Evolutionary conservation across 2,329 filamentous ascomycete species (phyloP).

Genomic region (Fusarium udum): DNA sequence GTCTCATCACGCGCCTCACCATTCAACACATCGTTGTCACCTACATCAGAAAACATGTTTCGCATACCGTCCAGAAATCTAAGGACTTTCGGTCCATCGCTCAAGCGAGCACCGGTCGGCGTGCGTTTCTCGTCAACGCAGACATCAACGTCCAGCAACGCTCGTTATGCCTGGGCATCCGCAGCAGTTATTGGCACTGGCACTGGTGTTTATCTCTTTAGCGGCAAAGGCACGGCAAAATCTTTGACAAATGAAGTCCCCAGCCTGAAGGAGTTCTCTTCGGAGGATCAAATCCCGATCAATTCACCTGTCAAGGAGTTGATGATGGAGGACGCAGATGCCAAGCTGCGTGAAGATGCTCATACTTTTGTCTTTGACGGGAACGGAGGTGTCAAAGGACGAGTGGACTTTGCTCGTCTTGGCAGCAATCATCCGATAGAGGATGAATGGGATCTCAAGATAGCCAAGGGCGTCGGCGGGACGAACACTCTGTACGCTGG

Average conservation of each 20-base stretch:
- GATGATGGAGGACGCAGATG: slow-evolving; percentile 43
- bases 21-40: not conserved
- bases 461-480: slow-evolving; percentile 45
- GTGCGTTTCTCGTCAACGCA: slow-evolving; percentile 28
- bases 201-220: slow-evolving; percentile 16
- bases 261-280: slow-evolving; percentile 7
- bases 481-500: slow-evolving; percentile 47
- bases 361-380: slow-evolving; percentile 45
- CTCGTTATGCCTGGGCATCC: slow-evolving; percentile 10
- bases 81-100: not conserved
- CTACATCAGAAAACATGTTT: slow-evolving; percentile 21
- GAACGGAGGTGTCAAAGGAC: slow-evolving; percentile 38
- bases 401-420: slow-evolving; percentile 48
- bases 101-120: slow-evolving; percentile 1
- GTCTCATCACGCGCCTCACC: not conserved
- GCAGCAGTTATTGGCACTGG: slow-evolving; percentile 17
- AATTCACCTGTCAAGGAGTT: slow-evolving; percentile 43
- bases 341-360: slow-evolving; percentile 45
- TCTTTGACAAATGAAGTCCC: slow-evolving; percentile 2
- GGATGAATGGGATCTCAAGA: slow-evolving; percentile 48
- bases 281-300: slow-evolving; percentile 36
- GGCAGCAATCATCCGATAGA: slow-evolving; percentile 50
- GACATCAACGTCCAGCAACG: not conserved
- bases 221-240: not conserved
- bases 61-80: not conserved